Base-by-base conservation (phyloP, 306 rosid genomes). In the Cucumis cinereus region DNA sequence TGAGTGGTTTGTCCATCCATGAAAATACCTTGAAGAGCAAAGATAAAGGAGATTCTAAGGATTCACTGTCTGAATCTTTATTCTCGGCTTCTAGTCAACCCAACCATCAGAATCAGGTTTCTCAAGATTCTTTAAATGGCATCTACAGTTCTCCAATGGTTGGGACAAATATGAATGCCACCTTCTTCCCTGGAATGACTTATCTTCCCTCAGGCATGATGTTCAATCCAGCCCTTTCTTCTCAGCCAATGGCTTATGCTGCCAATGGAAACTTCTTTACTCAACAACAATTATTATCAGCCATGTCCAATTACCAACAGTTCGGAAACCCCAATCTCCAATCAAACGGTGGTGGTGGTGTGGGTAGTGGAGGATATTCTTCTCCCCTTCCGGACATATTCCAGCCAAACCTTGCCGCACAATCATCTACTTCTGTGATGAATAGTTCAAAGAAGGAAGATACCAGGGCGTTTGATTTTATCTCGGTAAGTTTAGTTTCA, bases 361-460 rank as follows among this genome's bases (percentile, higher is more conserved):
- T 81, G 36, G 55, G 79, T 74, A 77, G 82, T 79, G 92, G 95
- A 77, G 85, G 83, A 58, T 79, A 77, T 82, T n/a, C 74, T 45
- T 33, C 90, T 4, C 84, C 96, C 36, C 77, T 92, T 54, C 99
- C 99, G 20, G 98, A 95, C 82, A 89, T 95, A 79, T 95, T 95
- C 83, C 96, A 92, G 79, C 40, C 98, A 58, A 89, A 76, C 72
- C 89, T 84, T 78, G 50, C 90, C 76, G 73, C 84, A 80, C 92
- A 85, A 77, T 69, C 88, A 66, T 86, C 92, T 58, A 84, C 68
- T 80, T 77, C 98, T 78, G 53, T 84, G 83, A 70, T 85, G 81
- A 95, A 87, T 73, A 84, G 75, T 87, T 79, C 98, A 28, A 95
- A 89, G 91, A 94, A 90, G 84, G 98, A 92, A 82, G 99, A 95